Evolutionary conservation across 768 basidiomycete genomes (phyloP).

Genomic region (Phaeolepiota aurea): DNA sequence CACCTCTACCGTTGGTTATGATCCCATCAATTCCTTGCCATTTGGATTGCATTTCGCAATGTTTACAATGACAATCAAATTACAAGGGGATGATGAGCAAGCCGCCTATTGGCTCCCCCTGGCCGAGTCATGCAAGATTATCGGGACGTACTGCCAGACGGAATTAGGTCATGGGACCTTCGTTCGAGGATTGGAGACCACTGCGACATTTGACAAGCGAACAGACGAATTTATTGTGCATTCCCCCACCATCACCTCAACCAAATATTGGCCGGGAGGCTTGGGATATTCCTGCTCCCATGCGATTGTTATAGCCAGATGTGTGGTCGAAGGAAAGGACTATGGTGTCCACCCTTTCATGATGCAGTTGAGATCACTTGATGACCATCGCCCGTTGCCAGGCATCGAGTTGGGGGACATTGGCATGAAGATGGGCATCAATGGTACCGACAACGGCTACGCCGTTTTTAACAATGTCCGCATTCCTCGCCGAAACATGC

Average conservation of each 20-base stretch:
- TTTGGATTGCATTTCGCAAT: conserved; percentile 15
- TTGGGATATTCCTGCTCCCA: conserved; percentile 15
- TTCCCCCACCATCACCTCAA: conserved; percentile 14
- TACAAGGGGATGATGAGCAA: conserved; percentile 15
- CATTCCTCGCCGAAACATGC: conserved; percentile 14
- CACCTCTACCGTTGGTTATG: conserved; percentile 8
- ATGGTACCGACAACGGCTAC: conserved; percentile 17
- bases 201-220: conserved; percentile 14
- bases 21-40: conserved; percentile 15
- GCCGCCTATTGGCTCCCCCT: conserved; percentile 14
- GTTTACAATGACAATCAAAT: conserved; percentile 15
- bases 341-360: conserved; percentile 17
- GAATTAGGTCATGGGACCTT: conserved; percentile 19
- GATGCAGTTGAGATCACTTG: conserved; percentile 15
- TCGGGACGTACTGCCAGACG: conserved; percentile 17
- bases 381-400: conserved; percentile 11
- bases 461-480: conserved; percentile 14
- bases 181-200: conserved; percentile 17
- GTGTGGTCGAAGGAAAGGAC: conserved; percentile 9
- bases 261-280: conserved; percentile 18
- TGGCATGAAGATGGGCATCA: conserved; percentile 14
- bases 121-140: conserved; percentile 12
- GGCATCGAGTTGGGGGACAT: conserved; percentile 18
- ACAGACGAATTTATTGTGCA: conserved; percentile 16
- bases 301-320: conserved; percentile 17